Evolutionary conservation across 225 moss, liverwort and hornwort genomes (phyloP).

Genomic region (Anthoceros angustus): DNA sequence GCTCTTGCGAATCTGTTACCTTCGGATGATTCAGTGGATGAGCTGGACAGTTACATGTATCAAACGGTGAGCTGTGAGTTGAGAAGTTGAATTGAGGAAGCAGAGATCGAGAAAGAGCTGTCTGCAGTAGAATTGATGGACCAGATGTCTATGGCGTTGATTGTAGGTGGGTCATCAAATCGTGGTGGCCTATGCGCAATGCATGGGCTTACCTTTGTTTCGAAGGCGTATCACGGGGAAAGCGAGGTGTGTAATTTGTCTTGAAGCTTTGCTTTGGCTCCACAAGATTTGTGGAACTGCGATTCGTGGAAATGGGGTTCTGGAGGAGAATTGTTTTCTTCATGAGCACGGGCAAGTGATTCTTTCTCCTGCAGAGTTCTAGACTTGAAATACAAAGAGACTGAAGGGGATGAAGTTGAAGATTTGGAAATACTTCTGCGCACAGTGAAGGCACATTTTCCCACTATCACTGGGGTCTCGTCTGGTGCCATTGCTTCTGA

Average conservation of each 20-base stretch:
- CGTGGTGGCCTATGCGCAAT: constrained; percentile 60
- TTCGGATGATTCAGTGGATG: constrained; percentile 60
- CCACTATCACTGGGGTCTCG: constrained; percentile 58
- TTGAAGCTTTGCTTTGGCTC: no score
- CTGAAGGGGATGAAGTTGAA: constrained; percentile 83
- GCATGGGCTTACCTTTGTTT: constrained; percentile 88
- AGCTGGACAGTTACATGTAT: constrained; percentile 96
- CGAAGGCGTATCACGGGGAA: constrained; percentile 70
- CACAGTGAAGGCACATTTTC: constrained; percentile 53
- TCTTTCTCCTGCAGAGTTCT: constrained; percentile 28
- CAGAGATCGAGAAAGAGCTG: no score
- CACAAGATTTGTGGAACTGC: no score
- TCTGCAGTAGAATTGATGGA: constrained; percentile 1
- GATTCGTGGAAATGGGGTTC: no score
- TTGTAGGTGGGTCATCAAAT: constrained; percentile 92
- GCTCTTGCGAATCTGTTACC: constrained; percentile 88
- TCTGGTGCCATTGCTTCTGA: constrained; percentile 94
- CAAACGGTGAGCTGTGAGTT: constrained; percentile 52
- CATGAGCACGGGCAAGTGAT: not conserved
- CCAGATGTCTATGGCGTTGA: not conserved
- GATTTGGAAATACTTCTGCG: constrained; percentile 66
- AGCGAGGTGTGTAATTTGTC: constrained; percentile 33
- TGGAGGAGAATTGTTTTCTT: no score
- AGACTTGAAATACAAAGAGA: constrained; percentile 55
- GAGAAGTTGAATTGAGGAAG: not conserved